These are phyloP conservation scores for Penicillium tannophilum DNA, from an alignment of 495 filamentous ascomycete genomes.

Conservation along the genomic window DNA sequence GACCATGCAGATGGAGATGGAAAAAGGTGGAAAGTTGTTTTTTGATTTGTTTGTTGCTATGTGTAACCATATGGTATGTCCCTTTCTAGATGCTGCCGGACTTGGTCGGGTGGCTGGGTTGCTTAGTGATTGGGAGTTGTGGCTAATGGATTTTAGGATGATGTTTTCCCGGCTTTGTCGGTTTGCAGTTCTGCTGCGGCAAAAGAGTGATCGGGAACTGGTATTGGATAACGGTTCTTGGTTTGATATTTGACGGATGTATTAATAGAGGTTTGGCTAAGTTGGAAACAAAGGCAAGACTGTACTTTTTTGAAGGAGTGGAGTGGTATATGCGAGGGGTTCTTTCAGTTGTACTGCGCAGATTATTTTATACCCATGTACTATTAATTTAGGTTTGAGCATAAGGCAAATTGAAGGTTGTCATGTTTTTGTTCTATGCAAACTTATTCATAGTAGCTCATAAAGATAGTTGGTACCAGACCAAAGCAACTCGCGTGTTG, in stretches of 20 bases:
- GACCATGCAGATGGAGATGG: conserved; percentile 97
- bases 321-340: neutral
- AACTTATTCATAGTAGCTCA: neutral
- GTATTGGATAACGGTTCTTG: neutral
- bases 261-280: neutral
- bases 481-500: neutral
- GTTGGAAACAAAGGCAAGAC: neutral
- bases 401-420: conserved; percentile 1
- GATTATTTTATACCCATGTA: conserved; percentile 28
- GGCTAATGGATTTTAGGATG: conserved; percentile 26
- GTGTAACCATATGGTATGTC: conserved; percentile 78
- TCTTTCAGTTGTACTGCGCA: neutral
- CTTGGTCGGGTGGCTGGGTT: too few species aligned
- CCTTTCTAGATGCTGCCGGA: too few species aligned
- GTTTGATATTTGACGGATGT: conserved; percentile 4
- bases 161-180: conserved; percentile 21
- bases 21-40: conserved; percentile 80
- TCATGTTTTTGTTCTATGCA: conserved; percentile 5
- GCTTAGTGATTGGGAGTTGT: neutral
- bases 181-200: conserved; percentile 23
- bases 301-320: conserved; percentile 4
- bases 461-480: conserved; percentile 8
- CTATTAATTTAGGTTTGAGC: conserved; percentile 12
- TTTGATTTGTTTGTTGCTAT: conserved; percentile 93
- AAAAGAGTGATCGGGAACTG: conserved; percentile 1